These are phyloP conservation scores for Deinandra increscens DNA, from an alignment of 129 eudicot species.

Conservation along the genomic window DNA sequence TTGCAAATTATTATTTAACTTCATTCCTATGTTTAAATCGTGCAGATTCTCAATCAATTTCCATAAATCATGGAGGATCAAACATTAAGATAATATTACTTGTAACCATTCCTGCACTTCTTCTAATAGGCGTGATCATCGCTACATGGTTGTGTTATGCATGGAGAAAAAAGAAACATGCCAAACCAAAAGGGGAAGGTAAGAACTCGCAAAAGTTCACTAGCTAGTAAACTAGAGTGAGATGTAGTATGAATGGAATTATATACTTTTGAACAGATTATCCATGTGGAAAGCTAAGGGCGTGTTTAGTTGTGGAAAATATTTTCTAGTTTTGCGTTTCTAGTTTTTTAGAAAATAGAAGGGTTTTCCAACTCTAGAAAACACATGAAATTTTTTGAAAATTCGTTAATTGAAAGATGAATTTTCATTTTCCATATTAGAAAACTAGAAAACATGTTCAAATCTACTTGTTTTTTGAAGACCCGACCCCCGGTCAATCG, in stretches of 20 bases:
- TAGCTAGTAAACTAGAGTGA: neutral
- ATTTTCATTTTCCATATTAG: too few relatives aligned
- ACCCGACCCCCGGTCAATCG: too few relatives aligned
- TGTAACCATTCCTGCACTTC: neutral
- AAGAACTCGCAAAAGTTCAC: neutral
- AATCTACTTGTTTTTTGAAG: too few relatives aligned
- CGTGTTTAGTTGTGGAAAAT: too few relatives aligned
- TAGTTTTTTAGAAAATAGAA: too few relatives aligned
- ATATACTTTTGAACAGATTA: neutral
- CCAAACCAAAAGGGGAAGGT: constrained; percentile 21
- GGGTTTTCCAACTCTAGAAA: too few relatives aligned
- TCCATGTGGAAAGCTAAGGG: neutral
- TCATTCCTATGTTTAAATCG: neutral
- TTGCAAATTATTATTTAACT: neutral
- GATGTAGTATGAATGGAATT: neutral
- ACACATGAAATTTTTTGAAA: too few relatives aligned
- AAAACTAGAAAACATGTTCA: too few relatives aligned
- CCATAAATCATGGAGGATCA: constrained; percentile 15
- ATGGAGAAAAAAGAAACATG: constrained; percentile 26
- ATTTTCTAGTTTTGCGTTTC: too few relatives aligned
- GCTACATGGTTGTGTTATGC: constrained; percentile 21
- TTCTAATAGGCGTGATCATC: constrained; percentile 28
- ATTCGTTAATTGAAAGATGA: too few relatives aligned
- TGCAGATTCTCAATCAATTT: neutral
- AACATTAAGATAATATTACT: constrained; percentile 21